Base-by-base conservation (phyloP, 805 yeast species). In the Torulaspora gathmanii region DNA sequence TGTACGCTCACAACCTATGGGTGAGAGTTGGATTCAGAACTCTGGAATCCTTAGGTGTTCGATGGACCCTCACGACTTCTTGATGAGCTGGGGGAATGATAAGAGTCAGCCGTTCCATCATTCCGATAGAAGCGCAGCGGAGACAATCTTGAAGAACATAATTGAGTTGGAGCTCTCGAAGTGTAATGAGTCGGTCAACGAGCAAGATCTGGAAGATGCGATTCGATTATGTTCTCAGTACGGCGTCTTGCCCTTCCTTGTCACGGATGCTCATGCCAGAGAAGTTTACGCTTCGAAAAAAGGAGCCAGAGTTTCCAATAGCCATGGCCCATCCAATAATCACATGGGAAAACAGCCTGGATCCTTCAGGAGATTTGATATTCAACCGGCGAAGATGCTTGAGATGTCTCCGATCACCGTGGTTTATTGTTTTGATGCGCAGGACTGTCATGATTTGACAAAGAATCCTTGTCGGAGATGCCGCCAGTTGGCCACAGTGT, bases 311-410 rank as follows among this genome's bases (percentile, higher is more conserved):
- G 54, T 53, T 2, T 41, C 55, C 13, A 51, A 41, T 27, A 48
- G 46, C 27, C 34, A 37, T 25, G 37, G 42, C 2, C 16, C 30
- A 4, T 17, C 37, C 23, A 41, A 44, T 12, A 20, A 26, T 10
- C 26, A 45, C n/a, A 16, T 31, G 13, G n/a, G 36, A 5, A 78
- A 72, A 45, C 70, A 75, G 34, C 93, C 95, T 3, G 80, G 86
- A 5, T 79, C 87, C 3, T 72, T 89, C 44, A 74, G 97, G 51
- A 86, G 90, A 59, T 90, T 89, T 64, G 88, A 86, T 58, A 79
- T 85, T 45, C 98, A 91, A 65, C 84, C 81, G 15, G 75, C 88
- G n/a, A 89, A 88, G 59, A 69, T 55, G 49, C 33, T 83, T 49
- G 84, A 93, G 27, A 71, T 79, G 22, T 71, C 88, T 8, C 74